Evolutionary conservation across 176 grass and related monocot genomes (phyloP).

Genomic region (Cenchrus fungigraminus): DNA sequence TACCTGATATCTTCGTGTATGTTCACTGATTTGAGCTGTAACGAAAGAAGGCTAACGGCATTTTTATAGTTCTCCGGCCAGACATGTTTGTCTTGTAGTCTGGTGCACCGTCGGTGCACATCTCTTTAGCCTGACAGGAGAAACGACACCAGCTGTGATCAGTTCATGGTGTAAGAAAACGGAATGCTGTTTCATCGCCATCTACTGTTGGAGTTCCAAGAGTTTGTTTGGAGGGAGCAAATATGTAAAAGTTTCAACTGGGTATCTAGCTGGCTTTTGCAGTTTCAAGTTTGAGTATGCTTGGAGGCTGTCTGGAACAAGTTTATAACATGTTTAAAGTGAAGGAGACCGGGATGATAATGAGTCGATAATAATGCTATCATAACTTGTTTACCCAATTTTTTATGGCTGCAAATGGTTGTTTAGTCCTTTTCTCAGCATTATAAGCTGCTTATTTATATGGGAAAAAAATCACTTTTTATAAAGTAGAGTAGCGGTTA

Average conservation of each 20-base stretch:
- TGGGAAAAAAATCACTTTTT: not conserved
- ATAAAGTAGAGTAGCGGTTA: not conserved
- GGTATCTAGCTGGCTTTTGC: not conserved
- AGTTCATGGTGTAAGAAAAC: not conserved
- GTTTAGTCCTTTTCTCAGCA: not conserved
- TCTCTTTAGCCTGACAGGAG: not conserved
- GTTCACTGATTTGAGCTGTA: not conserved
- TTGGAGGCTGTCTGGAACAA: not conserved
- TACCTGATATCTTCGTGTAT: not conserved
- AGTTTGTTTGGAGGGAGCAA: not conserved
- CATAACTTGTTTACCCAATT: not conserved
- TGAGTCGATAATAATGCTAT: not conserved
- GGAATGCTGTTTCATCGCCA: not conserved
- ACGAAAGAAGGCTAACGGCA: not conserved
- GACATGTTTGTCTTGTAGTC: not conserved
- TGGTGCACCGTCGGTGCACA: not conserved
- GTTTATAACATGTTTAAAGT: not conserved
- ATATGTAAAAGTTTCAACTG: not conserved
- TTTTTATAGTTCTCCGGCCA: not conserved
- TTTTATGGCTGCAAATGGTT: no score
- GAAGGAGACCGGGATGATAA: not conserved
- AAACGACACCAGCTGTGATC: not conserved
- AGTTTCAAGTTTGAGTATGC: not conserved
- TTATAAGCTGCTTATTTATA: not conserved
- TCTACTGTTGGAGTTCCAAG: not conserved